A percentile compares a stretch with the other conserved stretches of the same genome.
Conservation (phyloP, 768 basidiomycete species). For the Mycena venus region DNA sequence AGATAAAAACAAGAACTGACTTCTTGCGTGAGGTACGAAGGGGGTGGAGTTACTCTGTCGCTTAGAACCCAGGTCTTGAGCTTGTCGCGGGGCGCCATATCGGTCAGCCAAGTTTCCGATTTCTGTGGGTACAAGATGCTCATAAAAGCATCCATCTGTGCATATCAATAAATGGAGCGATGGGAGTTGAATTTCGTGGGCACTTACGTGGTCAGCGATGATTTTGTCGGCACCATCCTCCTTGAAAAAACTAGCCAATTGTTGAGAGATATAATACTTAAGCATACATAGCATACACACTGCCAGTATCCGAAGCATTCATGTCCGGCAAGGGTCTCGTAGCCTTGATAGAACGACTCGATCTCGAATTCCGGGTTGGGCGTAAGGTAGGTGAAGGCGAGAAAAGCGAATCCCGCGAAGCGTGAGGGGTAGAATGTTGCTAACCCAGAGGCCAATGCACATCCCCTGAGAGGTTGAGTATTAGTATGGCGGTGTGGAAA, state of each 20-base stretch:
- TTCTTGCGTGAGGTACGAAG: slow-evolving; percentile 48
- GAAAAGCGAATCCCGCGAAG: slow-evolving; percentile 56
- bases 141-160: slow-evolving; percentile 55
- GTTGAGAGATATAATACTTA: background rate
- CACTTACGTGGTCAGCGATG: slow-evolving; percentile 52
- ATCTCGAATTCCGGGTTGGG: slow-evolving; percentile 42
- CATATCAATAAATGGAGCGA: background rate
- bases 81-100: slow-evolving; percentile 53
- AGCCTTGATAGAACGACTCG: slow-evolving; percentile 15
- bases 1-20: slow-evolving; percentile 28
- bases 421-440: slow-evolving; percentile 54
- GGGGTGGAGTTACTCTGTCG: slow-evolving; percentile 42
- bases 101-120: slow-evolving; percentile 49
- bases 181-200: background rate
- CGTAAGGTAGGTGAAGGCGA: slow-evolving; percentile 50
- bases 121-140: slow-evolving; percentile 48
- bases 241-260: background rate
- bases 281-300: background rate
- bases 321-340: background rate
- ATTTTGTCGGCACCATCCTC: slow-evolving; percentile 49
- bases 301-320: slow-evolving; percentile 14
- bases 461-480: slow-evolving; percentile 50
- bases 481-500: background rate
- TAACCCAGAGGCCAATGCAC: slow-evolving; percentile 46
- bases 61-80: slow-evolving; percentile 49